A percentile compares a stretch with the other conserved stretches of the same genome.
phyloP scores from a whole-genome alignment of 2,329 filamentous ascomycete genomes.

The Blumeria graminis region DNA sequence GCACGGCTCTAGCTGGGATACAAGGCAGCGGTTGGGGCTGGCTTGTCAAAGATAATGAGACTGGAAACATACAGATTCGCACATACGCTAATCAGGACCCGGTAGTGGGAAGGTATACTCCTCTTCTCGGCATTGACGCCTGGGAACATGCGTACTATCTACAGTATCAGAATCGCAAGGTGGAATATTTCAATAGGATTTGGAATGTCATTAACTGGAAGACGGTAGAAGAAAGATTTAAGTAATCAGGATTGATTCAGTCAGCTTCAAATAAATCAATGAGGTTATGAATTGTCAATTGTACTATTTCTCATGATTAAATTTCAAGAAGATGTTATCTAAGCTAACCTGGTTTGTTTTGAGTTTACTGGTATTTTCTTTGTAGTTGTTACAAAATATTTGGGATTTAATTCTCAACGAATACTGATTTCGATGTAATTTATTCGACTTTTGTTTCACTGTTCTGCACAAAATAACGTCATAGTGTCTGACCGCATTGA shows the following conservation, averaged over 20 bases:
- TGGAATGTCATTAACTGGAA: slow-evolving; percentile 82
- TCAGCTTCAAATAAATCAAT: neutral
- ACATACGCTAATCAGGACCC: slow-evolving; percentile 76
- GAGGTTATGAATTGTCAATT: neutral
- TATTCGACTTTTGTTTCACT: too few relatives aligned
- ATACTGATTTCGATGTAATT: too few relatives aligned
- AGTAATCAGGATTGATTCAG: slow-evolving; percentile 6
- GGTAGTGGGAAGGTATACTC: slow-evolving; percentile 58
- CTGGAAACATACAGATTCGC: slow-evolving; percentile 31
- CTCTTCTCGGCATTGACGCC: slow-evolving; percentile 77
- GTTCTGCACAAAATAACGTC: too few relatives aligned
- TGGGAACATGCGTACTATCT: slow-evolving; percentile 90
- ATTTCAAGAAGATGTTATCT: neutral
- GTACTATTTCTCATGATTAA: neutral
- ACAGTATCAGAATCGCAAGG: slow-evolving; percentile 57
- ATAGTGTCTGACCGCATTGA: too few relatives aligned
- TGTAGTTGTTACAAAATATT: too few relatives aligned
- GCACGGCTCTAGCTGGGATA: slow-evolving; percentile 31
- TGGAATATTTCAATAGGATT: slow-evolving; percentile 50
- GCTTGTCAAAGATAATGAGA: slow-evolving; percentile 30
- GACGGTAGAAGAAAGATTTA: slow-evolving; percentile 55
- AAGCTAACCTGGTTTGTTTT: neutral
- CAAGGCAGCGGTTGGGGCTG: slow-evolving; percentile 35
- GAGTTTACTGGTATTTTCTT: neutral
- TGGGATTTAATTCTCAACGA: too few relatives aligned